phyloP scores from a whole-genome alignment of 495 filamentous ascomycete species.

The Xylaria bambusicola region DNA sequence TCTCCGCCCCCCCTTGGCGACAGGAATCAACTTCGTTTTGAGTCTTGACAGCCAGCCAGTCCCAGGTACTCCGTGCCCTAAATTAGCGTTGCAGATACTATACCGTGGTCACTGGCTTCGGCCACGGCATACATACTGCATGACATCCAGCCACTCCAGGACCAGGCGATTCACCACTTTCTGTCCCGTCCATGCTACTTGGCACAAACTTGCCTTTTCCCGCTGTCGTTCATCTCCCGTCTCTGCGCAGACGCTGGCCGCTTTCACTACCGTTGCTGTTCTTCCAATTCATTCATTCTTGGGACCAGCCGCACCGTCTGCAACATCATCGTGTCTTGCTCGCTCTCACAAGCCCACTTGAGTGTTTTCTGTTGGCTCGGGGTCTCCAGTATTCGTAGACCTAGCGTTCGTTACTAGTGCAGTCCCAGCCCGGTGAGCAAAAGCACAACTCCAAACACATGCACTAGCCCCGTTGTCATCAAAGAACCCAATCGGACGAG shows the following conservation, averaged over 20 bases:
- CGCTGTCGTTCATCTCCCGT: constrained; percentile 24
- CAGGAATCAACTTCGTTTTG: constrained; percentile 18
- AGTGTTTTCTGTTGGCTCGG: not conserved
- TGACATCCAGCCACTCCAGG: constrained; percentile 17
- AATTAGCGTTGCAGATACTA: constrained; percentile 15
- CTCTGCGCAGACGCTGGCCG: constrained; percentile 27
- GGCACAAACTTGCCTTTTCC: constrained; percentile 28
- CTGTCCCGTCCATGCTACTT: constrained; percentile 33
- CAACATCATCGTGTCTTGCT: not conserved
- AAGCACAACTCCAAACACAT: too few species aligned
- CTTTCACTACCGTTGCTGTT: constrained; percentile 26
- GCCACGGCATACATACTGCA: constrained; percentile 20
- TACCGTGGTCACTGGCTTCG: constrained; percentile 6
- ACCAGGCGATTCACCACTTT: constrained; percentile 28
- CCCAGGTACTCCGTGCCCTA: constrained; percentile 21
- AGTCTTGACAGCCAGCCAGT: not conserved
- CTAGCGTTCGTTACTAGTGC: too few species aligned
- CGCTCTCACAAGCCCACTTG: not conserved
- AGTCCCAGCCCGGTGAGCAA: too few species aligned
- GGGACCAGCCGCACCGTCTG: constrained; percentile 19
- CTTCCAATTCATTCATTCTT: constrained; percentile 30
- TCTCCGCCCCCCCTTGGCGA: not conserved
- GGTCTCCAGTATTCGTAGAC: not conserved
- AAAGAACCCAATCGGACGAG: too few species aligned
- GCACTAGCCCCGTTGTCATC: too few species aligned